phyloP scores from a whole-genome alignment of 2,329 filamentous ascomycete genomes.

The Zarea fungicola region DNA sequence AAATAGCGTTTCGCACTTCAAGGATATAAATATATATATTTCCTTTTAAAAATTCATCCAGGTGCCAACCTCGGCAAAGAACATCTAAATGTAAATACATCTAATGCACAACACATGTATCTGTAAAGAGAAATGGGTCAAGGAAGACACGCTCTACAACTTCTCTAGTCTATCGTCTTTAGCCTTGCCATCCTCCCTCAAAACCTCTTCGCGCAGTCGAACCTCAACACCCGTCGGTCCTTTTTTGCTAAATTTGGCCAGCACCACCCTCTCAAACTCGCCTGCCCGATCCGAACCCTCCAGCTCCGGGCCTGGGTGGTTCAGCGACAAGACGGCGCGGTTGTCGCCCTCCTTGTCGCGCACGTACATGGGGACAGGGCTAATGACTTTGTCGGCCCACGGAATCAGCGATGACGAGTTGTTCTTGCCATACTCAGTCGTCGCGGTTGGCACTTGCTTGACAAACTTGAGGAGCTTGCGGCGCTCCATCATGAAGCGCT shows the following conservation, averaged over 20 bases:
- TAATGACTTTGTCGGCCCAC: slow-evolving; percentile 59
- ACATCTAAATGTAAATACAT: too few species aligned
- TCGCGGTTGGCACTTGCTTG: slow-evolving; percentile 35
- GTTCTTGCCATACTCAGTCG: slow-evolving; percentile 31
- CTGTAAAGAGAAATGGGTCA: background rate
- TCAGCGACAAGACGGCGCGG: slow-evolving; percentile 50
- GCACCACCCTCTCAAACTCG: slow-evolving; percentile 53
- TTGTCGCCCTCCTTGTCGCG: slow-evolving; percentile 34
- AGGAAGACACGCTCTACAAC: slow-evolving; percentile 19
- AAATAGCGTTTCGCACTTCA: too few species aligned
- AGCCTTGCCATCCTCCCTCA: slow-evolving; percentile 38
- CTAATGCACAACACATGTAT: too few species aligned
- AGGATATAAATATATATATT: too few species aligned
- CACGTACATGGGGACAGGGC: slow-evolving; percentile 44
- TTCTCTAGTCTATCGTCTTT: slow-evolving; percentile 19
- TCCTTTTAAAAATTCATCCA: too few species aligned
- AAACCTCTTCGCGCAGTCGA: slow-evolving; percentile 41
- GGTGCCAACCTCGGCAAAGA: too few species aligned
- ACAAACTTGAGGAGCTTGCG: slow-evolving; percentile 51
- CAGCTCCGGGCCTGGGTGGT: slow-evolving; percentile 53
- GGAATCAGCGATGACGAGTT: slow-evolving; percentile 42
- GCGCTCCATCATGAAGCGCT: slow-evolving; percentile 44
- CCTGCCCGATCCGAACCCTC: slow-evolving; percentile 43
- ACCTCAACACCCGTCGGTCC: slow-evolving; percentile 52
- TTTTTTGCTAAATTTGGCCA: slow-evolving; percentile 48